Evolutionary conservation across 2,329 filamentous ascomycete genomes (phyloP), one percentile per base, ranked within the genome.

Genomic region (Pseudopyricularia cyperi): DNA sequence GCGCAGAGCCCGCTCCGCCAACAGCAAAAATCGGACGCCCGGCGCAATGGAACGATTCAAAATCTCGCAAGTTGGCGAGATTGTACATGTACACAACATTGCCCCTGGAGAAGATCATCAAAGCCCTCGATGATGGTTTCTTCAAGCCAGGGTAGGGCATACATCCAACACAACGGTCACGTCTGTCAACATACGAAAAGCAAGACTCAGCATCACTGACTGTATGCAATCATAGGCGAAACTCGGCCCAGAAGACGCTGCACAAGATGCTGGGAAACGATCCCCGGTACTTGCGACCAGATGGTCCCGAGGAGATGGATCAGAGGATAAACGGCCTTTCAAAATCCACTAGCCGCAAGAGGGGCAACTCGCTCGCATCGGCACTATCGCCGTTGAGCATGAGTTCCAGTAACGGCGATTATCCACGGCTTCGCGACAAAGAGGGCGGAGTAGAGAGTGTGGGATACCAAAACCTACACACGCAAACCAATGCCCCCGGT

Each of bases 191-290:
- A n/a, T n/a, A n/a, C n/a, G n/a, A 42, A 11, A 5, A 14, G 14
- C 12, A 33, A 33, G 12, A 33, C 7, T 47, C 3, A 47, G 15
- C 5, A 12, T 47, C 22, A 17, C 14, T 33, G 48, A 54, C 55
- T 52, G 57, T 44, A 14, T 19, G n/a, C 22, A n/a, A 42, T 19
- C 9, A 3, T 53, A 78, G 76, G 35, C 73, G 73, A 57, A 77
- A 80, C 57, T 79, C 77, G 28, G 76, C 74, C 33, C 76, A 77
- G 59, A 80, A 81, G 64, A 77, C 74, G 22, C 71, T 80, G 56
- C 74, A 75, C 52, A 66, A 68, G 7, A 71, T 79, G 55, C 69
- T 81, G 32, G 77, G 79, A 56, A 77, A 80, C 55, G 75, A 82
- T 35, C 75, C 77, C 30, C 70, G 77, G 60, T 79, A 77, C 70